phyloP scores from a whole-genome alignment of 768 basidiomycete genomes.

The Dendrothele bispora region DNA sequence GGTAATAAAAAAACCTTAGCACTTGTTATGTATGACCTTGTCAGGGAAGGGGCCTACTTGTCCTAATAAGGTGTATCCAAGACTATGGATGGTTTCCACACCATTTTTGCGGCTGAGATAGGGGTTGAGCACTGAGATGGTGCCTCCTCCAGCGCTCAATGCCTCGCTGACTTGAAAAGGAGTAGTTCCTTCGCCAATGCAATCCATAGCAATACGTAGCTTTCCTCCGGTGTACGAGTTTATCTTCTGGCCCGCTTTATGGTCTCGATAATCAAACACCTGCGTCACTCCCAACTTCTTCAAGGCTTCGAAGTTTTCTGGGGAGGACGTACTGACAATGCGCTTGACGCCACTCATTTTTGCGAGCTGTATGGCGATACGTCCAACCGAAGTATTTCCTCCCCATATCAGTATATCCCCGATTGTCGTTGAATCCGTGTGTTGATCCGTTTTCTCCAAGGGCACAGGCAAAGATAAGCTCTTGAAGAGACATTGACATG shows the following conservation, averaged over 20 bases:
- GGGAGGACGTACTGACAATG: conserved; percentile 31
- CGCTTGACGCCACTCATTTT: conserved; percentile 29
- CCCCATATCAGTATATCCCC: conserved; percentile 24
- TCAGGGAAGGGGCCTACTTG: background rate
- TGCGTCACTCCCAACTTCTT: conserved; percentile 32
- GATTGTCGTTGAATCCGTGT: too few relatives aligned
- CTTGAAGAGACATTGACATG: conserved; percentile 8
- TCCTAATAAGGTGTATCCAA: background rate
- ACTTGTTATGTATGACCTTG: background rate
- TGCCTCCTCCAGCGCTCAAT: conserved; percentile 6
- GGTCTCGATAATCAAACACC: conserved; percentile 27
- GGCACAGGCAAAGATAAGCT: background rate
- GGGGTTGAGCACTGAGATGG: conserved; percentile 1
- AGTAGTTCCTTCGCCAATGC: conserved; percentile 4
- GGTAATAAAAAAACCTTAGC: too few relatives aligned
- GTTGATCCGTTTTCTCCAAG: background rate
- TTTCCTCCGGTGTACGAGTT: conserved; percentile 6
- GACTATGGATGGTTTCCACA: background rate
- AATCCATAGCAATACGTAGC: conserved; percentile 2
- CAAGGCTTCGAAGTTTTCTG: conserved; percentile 26
- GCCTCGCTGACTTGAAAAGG: conserved; percentile 1
- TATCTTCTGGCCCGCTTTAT: conserved; percentile 13
- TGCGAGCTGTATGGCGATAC: conserved; percentile 29
- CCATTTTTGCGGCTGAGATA: background rate
- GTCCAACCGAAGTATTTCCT: conserved; percentile 25